Evolutionary conservation across 2,329 filamentous ascomycete species (phyloP).

Genomic region (Lasiodiplodia sp.): DNA sequence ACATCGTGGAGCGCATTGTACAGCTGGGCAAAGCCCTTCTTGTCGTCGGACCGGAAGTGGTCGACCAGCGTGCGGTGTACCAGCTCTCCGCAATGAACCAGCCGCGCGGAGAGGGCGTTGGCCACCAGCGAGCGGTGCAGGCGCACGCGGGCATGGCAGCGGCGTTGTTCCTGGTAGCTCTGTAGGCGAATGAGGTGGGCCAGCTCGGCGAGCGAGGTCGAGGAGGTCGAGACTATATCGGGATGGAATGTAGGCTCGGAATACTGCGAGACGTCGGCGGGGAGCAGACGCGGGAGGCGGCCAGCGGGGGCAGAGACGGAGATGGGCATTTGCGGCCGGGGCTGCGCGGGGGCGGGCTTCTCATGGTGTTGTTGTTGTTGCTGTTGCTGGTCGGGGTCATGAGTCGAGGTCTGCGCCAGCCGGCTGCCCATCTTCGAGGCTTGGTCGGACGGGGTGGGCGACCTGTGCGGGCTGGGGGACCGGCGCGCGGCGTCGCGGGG

Average conservation of each 20-base stretch:
- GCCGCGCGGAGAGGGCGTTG: constrained; percentile 75
- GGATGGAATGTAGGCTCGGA: constrained; percentile 65
- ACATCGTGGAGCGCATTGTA: constrained; percentile 83
- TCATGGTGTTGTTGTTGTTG: constrained; percentile 33
- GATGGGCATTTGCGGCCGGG: constrained; percentile 45
- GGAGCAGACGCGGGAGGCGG: constrained; percentile 61
- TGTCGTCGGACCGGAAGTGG: constrained; percentile 79
- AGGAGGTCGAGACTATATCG: constrained; percentile 63
- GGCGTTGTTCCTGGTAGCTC: constrained; percentile 83
- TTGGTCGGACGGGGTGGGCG: constrained; percentile 42
- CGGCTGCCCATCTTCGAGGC: constrained; percentile 46
- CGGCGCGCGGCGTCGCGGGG: constrained; percentile 60
- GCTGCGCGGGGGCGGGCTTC: constrained; percentile 27
- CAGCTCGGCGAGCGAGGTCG: constrained; percentile 77
- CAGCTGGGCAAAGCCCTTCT: constrained; percentile 75
- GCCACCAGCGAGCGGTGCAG: constrained; percentile 78
- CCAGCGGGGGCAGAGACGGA: constrained; percentile 56
- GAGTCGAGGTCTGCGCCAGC: constrained; percentile 41
- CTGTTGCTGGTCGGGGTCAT: constrained; percentile 19
- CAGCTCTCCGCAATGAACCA: constrained; percentile 77
- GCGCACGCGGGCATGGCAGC: constrained; percentile 73
- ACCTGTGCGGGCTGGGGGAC: constrained; percentile 64
- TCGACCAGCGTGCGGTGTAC: constrained; percentile 79
- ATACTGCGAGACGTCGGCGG: constrained; percentile 72
- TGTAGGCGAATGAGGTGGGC: constrained; percentile 79